Conservation (phyloP, 805 yeast genomes). For the Saturnispora sanitii region DNA sequence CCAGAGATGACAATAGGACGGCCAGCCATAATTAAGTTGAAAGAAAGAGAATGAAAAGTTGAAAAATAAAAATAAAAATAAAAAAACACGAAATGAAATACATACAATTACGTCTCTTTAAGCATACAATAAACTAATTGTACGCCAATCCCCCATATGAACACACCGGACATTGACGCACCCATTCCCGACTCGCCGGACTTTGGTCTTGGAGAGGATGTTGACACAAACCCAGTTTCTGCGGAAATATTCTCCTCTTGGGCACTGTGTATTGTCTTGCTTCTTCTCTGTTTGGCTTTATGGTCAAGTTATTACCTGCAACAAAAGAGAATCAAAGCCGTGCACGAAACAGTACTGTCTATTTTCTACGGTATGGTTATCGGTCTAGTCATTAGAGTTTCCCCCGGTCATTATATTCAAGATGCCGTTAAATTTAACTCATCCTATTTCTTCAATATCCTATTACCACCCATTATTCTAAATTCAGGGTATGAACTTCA, state of each 20-base stretch:
- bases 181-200: slow-evolving; percentile 41
- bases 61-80: neutral
- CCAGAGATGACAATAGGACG: slow-evolving; percentile 95
- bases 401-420: slow-evolving; percentile 96
- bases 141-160: slow-evolving; percentile 12
- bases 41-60: neutral
- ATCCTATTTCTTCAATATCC: slow-evolving; percentile 84
- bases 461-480: slow-evolving; percentile 91
- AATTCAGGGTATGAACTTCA: slow-evolving; percentile 95
- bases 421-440: slow-evolving; percentile 94
- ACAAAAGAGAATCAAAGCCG: slow-evolving; percentile 81
- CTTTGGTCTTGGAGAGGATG: slow-evolving; percentile 37
- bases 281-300: slow-evolving; percentile 73
- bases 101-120: too few species aligned
- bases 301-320: slow-evolving; percentile 94
- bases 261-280: slow-evolving; percentile 85
- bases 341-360: slow-evolving; percentile 96
- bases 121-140: slow-evolving; percentile 1
- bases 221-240: slow-evolving; percentile 73
- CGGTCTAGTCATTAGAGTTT: slow-evolving; percentile 78
- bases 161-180: slow-evolving; percentile 27
- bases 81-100: neutral
- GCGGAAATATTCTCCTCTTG: slow-evolving; percentile 96
- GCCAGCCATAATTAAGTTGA: slow-evolving; percentile 11
- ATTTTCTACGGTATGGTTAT: slow-evolving; percentile 96